Evolutionary conservation across 441 rosid species (phyloP).

Genomic region (Bocquillonia castaneifolia): DNA sequence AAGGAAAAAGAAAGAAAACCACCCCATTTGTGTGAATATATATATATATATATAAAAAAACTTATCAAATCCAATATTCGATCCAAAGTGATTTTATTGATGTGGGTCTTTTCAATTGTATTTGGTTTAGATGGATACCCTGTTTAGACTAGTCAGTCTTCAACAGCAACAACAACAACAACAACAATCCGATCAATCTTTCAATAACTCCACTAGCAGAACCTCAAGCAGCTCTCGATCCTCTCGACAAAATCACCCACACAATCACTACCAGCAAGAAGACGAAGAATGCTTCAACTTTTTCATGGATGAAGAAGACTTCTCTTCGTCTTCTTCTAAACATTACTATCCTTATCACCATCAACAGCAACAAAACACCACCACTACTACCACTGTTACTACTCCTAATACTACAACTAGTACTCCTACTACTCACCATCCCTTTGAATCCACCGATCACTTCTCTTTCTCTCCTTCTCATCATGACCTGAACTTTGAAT

Average conservation of each 20-base stretch:
- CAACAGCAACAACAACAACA: conserved; percentile 38
- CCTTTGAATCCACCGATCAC: conserved; percentile 37
- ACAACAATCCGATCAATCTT: conserved; percentile 60
- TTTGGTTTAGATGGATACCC: conserved; percentile 67
- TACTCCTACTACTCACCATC: conserved; percentile 33
- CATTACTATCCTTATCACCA: conserved; percentile 35
- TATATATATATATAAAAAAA: too few species aligned
- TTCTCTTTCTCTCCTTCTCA: conserved; percentile 51
- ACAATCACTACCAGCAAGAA: conserved; percentile 39
- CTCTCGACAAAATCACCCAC: conserved; percentile 44
- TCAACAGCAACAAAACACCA: conserved; percentile 22
- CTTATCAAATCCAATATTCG: conserved; percentile 13
- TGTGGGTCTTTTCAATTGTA: conserved; percentile 37
- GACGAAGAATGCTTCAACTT: conserved; percentile 92
- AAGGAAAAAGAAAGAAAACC: neutral
- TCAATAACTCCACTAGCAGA: conserved; percentile 49
- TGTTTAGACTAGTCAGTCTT: conserved; percentile 76
- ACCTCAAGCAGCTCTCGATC: conserved; percentile 82
- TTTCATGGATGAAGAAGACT: conserved; percentile 99
- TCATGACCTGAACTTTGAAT: conserved; percentile 51
- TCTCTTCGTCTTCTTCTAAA: conserved; percentile 81
- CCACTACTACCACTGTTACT: conserved; percentile 29
- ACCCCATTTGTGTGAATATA: too few species aligned
- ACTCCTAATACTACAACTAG: conserved; percentile 34
- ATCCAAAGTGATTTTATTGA: conserved; percentile 27